phyloP scores from a whole-genome alignment of 2,329 filamentous ascomycete genomes.

The Phaeosphaeria sp. region DNA sequence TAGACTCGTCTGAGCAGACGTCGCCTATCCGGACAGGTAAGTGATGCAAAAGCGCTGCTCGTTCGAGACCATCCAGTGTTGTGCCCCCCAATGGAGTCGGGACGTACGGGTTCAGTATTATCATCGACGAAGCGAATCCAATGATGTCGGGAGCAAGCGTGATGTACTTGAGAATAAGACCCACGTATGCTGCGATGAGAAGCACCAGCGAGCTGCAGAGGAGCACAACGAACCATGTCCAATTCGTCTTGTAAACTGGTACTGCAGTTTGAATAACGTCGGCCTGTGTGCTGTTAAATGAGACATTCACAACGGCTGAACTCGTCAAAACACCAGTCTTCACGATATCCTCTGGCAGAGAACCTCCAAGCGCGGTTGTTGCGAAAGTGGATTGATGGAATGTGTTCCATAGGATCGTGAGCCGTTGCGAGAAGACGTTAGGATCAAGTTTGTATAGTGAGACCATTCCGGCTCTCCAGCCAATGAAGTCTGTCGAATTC shows the following conservation, averaged over 20 bases:
- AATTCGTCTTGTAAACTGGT: conserved; percentile 28
- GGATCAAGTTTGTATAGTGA: conserved; percentile 26
- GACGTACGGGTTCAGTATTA: conserved; percentile 34
- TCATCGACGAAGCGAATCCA: conserved; percentile 32
- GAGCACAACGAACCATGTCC: conserved; percentile 35
- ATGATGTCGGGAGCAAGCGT: conserved; percentile 38
- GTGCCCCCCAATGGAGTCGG: conserved; percentile 32
- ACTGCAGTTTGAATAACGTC: conserved; percentile 2
- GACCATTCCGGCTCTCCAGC: conserved; percentile 15
- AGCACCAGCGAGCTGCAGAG: conserved; percentile 32
- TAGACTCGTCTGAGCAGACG: conserved; percentile 33
- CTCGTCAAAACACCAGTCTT: conserved; percentile 11
- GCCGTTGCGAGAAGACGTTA: conserved; percentile 22
- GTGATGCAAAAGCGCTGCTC: conserved; percentile 30
- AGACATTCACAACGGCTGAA: conserved; percentile 1
- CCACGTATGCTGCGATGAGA: conserved; percentile 31
- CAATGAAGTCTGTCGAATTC: conserved; percentile 29
- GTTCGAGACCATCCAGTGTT: conserved; percentile 33
- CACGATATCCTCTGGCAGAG: conserved; percentile 27
- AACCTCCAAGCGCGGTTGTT: conserved; percentile 25
- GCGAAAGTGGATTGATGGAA: conserved; percentile 40
- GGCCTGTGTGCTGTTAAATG: conserved; percentile 25
- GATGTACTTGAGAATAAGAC: conserved; percentile 34
- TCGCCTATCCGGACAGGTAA: conserved; percentile 36
- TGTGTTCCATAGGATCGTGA: conserved; percentile 36